These are phyloP conservation scores for Glonium stellatum DNA, from an alignment of 495 filamentous ascomycete species.

Conservation along the genomic window DNA sequence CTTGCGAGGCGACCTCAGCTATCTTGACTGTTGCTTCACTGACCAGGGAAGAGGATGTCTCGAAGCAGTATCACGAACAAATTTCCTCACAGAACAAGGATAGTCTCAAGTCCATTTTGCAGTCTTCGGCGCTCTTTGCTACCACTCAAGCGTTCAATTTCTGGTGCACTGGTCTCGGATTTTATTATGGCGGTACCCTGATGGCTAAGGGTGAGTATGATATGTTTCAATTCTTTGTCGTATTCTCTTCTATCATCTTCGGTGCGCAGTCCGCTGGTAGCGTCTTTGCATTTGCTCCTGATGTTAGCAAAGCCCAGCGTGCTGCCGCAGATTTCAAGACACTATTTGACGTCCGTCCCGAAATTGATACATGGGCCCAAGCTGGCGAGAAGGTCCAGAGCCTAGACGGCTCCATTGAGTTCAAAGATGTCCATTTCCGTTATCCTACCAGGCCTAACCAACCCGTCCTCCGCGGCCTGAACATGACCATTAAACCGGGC, in stretches of 20 bases:
- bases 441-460: constrained; percentile 22
- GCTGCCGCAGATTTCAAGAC: constrained; percentile 67
- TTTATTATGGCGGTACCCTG: constrained; percentile 83
- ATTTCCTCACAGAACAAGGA: constrained; percentile 51
- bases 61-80: constrained; percentile 58
- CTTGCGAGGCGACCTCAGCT: constrained; percentile 80
- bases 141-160: constrained; percentile 72
- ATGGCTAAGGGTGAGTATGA: constrained; percentile 61
- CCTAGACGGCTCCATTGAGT: constrained; percentile 47
- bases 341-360: constrained; percentile 67
- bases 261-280: constrained; percentile 80
- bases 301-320: constrained; percentile 82
- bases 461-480: constrained; percentile 55
- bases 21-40: constrained; percentile 85
- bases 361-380: constrained; percentile 72
- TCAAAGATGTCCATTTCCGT: constrained; percentile 67
- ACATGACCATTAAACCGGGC: constrained; percentile 63
- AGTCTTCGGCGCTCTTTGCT: constrained; percentile 67
- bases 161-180: constrained; percentile 72
- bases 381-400: constrained; percentile 45
- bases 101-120: constrained; percentile 57
- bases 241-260: constrained; percentile 70
- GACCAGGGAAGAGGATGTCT: constrained; percentile 74
- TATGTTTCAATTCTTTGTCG: constrained; percentile 77
- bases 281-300: constrained; percentile 74